A percentile compares a stretch with the other conserved stretches of the same genome.
Conservation (phyloP, 2,329 filamentous ascomycete species). For the Beauveria varroae region DNA sequence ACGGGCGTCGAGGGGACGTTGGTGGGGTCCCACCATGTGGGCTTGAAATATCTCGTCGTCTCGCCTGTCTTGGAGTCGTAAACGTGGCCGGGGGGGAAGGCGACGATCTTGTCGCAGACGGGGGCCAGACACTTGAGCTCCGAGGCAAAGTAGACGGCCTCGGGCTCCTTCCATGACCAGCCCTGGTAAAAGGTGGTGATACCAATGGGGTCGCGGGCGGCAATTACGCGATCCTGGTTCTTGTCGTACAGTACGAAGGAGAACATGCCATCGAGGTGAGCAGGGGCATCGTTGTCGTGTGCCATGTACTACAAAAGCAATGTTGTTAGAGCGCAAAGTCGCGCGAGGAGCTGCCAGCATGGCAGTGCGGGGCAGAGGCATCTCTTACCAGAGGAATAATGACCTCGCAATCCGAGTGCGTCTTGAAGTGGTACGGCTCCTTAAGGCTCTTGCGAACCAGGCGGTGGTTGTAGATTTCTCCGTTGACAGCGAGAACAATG, state of each 20-base stretch:
- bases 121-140: constrained; percentile 90
- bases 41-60: constrained; percentile 82
- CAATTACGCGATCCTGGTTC: constrained; percentile 82
- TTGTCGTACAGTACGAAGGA: constrained; percentile 98
- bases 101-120: constrained; percentile 90
- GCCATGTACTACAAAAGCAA: constrained; percentile 65
- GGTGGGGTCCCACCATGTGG: constrained; percentile 81
- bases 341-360: background rate
- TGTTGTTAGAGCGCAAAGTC: background rate
- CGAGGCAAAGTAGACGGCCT: constrained; percentile 89
- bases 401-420: constrained; percentile 96
- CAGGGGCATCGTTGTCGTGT: constrained; percentile 84
- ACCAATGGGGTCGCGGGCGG: constrained; percentile 92
- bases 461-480: constrained; percentile 99
- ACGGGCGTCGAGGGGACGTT: constrained; percentile 73
- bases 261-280: constrained; percentile 98
- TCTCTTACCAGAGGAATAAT: constrained; percentile 83
- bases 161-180: constrained; percentile 74
- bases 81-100: constrained; percentile 91
- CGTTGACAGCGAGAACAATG: constrained; percentile 92
- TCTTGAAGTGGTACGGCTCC: constrained; percentile 91
- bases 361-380: background rate
- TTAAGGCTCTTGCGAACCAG: constrained; percentile 83
- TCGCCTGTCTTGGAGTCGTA: constrained; percentile 89
- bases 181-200: constrained; percentile 97